Percentiles rank a stretch among this genome's conserved stretches.
phyloP scores from a whole-genome alignment of 441 rosid genomes.

The Eugenia klotzschiana region DNA sequence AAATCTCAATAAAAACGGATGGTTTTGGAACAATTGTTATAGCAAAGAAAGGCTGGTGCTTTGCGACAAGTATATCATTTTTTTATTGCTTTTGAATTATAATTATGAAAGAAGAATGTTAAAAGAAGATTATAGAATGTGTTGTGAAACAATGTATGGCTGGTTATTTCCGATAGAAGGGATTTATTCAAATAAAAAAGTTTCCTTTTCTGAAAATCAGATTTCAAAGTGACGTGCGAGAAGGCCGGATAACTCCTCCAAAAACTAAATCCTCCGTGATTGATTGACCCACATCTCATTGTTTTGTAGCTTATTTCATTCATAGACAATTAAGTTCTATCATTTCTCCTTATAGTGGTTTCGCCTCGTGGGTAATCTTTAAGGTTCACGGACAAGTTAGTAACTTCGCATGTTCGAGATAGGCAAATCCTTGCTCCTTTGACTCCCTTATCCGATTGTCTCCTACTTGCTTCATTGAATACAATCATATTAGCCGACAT shows the following conservation, averaged over 20 bases:
- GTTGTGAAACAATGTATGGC: neutral
- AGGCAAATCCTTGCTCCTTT: neutral
- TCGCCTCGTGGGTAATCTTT: neutral
- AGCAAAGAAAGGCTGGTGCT: neutral
- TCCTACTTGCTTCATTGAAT: neutral
- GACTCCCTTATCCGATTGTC: neutral
- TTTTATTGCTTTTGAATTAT: neutral
- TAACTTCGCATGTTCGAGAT: neutral
- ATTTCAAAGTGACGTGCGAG: neutral
- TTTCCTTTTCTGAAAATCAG: neutral
- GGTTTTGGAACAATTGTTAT: neutral
- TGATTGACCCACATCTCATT: neutral
- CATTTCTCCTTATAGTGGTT: neutral
- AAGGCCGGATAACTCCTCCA: neutral
- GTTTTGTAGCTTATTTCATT: neutral
- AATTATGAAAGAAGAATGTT: neutral
- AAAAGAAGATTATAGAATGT: neutral
- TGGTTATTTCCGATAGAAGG: neutral
- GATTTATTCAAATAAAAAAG: neutral
- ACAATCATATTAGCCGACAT: neutral
- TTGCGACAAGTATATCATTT: neutral
- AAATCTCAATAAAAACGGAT: neutral
- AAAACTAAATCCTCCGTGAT: neutral
- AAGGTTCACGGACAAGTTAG: neutral
- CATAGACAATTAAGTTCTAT: neutral